Evolutionary conservation across 2,329 filamentous ascomycete genomes (phyloP), one percentile per base, ranked within the genome.

Genomic region (Aspergillus novoparasiticus): DNA sequence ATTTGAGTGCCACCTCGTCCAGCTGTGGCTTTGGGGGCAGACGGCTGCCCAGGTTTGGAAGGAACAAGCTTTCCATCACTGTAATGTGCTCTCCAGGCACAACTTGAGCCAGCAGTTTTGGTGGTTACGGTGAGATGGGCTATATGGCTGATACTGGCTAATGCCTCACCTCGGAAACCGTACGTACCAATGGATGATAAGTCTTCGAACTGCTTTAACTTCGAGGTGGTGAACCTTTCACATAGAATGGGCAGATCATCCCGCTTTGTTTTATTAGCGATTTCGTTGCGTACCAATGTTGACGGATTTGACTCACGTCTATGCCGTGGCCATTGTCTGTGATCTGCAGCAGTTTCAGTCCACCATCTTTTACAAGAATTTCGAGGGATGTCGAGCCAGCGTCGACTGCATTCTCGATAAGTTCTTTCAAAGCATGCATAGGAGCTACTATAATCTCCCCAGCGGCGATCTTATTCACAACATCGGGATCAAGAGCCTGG

Each of bases 391-490:
- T 98, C 3, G 95, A 92, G 6, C 95, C 94, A n/a, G 96, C 95
- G 79, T 99, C 96, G 19, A 99, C 93, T 4, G 95, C 90, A 72
- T 99, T 99, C 77, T 99, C 95, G 14, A 99, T 93, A 57, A 99
- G 83, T 76, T 99, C 95, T 79, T 99, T 99, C 62, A 99, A 80
- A 3, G 96, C 95, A 78, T 99, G 93, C 32, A 97, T 93, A 0
- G 95, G 96, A 2, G 95, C 94, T 56, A 99, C 93, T 64, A 99
- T 99, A 72, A 99, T 99, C 78, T 99, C 95, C 23, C 95, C 95
- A 0, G 95, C 95, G 0, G 95, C 95, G 69, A 99, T 99, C 78
- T 98, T 99, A 83, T 98, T 99, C 68, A 99, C 91, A 26, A 99
- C 95, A 80, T 95, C 90, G 66, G 91, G 89, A 72, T 96, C 92